Evolutionary conservation across 116 monocot species (phyloP), one percentile per base, ranked within the genome.

Genomic region (Cymodocea nodosa): DNA sequence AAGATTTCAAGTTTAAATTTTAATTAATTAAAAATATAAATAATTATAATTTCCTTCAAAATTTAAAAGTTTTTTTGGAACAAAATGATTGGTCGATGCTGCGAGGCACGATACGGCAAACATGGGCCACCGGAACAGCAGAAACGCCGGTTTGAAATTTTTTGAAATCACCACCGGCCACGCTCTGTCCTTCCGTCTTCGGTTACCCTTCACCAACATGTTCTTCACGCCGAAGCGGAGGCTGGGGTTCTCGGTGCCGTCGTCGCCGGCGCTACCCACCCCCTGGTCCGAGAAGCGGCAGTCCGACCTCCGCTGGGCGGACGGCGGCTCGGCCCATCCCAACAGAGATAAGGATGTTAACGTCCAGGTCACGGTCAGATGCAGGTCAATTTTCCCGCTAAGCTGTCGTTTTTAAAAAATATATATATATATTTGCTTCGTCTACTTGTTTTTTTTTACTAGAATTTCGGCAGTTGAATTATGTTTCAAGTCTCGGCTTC

Each of bases 351-450:
- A 66, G 39, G 89, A 82, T 58, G 76, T 80, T 39, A 83, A 83
- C 22, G 78, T 89, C 14, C 83, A 86, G 62, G 90, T 90, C 8
- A 39, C 89, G 51, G 72, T 93, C 37, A 65, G 93, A 75, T 93
- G 93, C 93, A 89, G 93, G 93, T 93, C 10, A 17, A n/a, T 23
- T 70, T 51, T 48, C 48, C 22, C 24, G 14, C 23, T 3, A 5
- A 56, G 11, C 17, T 58, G 22, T 35, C 58, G 14, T 15, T 56
- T 58, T 2, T 39, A n/a, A n/a, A n/a, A n/a, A n/a, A n/a, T n/a
- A n/a, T n/a, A n/a, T n/a, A n/a, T 63, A 7, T 53, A 22, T 10
- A 23, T 17, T n/a, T n/a, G 34, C n/a, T 35, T 2, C 8, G 5
- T 17, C n/a, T 35, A 0, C 35, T 61, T 39, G 14, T 22, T 23